Conservation (phyloP, 768 basidiomycete species). For the Candolleomyces aberdarensis region DNA sequence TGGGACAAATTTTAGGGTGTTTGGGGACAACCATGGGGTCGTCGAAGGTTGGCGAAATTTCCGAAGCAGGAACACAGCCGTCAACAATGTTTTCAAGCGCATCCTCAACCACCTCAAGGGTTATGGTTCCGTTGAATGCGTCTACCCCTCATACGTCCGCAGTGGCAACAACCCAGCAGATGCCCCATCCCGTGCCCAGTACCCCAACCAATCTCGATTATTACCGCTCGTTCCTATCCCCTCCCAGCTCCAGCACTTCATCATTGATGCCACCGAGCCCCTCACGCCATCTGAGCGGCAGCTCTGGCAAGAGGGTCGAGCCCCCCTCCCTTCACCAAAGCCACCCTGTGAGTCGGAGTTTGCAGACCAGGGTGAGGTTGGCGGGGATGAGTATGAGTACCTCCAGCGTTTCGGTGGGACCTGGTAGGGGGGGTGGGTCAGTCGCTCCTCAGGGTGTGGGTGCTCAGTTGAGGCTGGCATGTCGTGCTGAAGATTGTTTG, state of each 20-base stretch:
- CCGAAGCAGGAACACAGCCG: constrained; percentile 18
- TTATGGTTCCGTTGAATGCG: constrained; percentile 16
- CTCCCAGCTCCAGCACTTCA: constrained; percentile 14
- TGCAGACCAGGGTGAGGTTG: too few species aligned
- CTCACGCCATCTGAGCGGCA: too few species aligned
- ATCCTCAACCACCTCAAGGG: background rate
- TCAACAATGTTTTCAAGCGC: constrained; percentile 17
- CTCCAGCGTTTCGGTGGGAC: too few species aligned
- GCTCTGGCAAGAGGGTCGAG: too few species aligned
- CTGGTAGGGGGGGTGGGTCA: too few species aligned
- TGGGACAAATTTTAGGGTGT: constrained; percentile 14
- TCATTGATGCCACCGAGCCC: constrained; percentile 17
- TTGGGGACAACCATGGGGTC: constrained; percentile 28
- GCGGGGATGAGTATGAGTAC: too few species aligned
- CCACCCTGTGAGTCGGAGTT: too few species aligned
- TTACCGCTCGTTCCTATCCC: constrained; percentile 30
- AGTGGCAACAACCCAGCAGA: constrained; percentile 36
- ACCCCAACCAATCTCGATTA: constrained; percentile 14
- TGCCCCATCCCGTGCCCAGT: constrained; percentile 31
- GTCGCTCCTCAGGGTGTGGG: too few species aligned
- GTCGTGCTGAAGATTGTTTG: constrained; percentile 17
- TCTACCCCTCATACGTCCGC: constrained; percentile 21
- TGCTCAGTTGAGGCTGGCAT: constrained; percentile 16
- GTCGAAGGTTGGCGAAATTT: constrained; percentile 26
- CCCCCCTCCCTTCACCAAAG: too few species aligned